Conservation (phyloP, 2,329 filamentous ascomycete species). For the Trichoderma gracile region DNA sequence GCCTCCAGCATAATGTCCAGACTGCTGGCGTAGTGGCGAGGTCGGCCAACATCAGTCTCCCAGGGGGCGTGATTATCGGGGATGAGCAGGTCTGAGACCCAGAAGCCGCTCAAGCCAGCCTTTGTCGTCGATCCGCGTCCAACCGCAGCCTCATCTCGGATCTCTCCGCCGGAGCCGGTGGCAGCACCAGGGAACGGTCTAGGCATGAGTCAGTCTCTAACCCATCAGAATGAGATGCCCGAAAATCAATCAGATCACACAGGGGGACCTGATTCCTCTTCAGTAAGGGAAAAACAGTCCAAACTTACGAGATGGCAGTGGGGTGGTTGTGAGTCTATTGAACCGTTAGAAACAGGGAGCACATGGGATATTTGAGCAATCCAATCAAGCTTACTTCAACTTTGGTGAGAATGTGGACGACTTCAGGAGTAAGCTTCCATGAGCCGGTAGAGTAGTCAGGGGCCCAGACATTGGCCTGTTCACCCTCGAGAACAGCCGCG, state of each 20-base stretch:
- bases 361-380: not conserved
- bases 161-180: constrained; percentile 93
- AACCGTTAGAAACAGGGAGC: not conserved
- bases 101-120: constrained; percentile 88
- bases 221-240: not conserved
- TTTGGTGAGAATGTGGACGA: constrained; percentile 85
- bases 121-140: constrained; percentile 91
- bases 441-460: constrained; percentile 83
- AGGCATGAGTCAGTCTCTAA: not conserved
- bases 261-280: not conserved
- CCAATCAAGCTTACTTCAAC: constrained; percentile 59
- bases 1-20: constrained; percentile 98
- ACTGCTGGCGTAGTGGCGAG: constrained; percentile 87
- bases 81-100: constrained; percentile 90
- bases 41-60: constrained; percentile 89
- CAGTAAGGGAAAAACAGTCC: not conserved
- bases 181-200: constrained; percentile 83
- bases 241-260: not conserved
- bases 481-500: constrained; percentile 71
- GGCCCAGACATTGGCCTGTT: constrained; percentile 66
- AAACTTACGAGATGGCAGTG: constrained; percentile 73
- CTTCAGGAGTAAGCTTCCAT: constrained; percentile 85
- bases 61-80: constrained; percentile 80
- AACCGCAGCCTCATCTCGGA: constrained; percentile 91
- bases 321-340: constrained; percentile 85